phyloP scores from a whole-genome alignment of 1,284 basidiomycete genomes.

The Moesziomyces globuligerus region DNA sequence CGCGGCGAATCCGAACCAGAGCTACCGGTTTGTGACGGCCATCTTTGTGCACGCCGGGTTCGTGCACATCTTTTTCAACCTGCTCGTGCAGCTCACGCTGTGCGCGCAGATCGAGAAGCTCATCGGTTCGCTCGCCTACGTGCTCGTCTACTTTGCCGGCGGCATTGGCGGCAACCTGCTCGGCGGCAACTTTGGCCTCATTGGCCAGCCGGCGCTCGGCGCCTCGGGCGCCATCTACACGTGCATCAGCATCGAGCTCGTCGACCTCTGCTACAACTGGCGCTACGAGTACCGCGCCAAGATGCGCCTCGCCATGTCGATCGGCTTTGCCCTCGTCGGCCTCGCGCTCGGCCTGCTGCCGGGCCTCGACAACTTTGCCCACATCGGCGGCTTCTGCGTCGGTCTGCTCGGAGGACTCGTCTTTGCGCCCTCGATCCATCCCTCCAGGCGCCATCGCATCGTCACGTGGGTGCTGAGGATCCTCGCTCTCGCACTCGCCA shows the following conservation, averaged over 20 bases:
- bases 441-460: conserved; percentile 78
- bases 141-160: conserved; percentile 84
- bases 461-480: conserved; percentile 80
- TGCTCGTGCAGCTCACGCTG: conserved; percentile 83
- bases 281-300: conserved; percentile 71
- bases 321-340: conserved; percentile 83
- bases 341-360: conserved; percentile 77
- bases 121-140: conserved; percentile 78
- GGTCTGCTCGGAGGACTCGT: conserved; percentile 76
- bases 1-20: conserved; percentile 78
- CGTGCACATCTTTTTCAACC: conserved; percentile 83
- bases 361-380: conserved; percentile 69
- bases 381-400: conserved; percentile 69
- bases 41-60: conserved; percentile 89
- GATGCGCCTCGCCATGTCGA: conserved; percentile 78
- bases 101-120: conserved; percentile 76
- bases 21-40: conserved; percentile 76
- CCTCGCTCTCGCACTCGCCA: conserved; percentile 77
- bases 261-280: conserved; percentile 94
- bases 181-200: conserved; percentile 86
- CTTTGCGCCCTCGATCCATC: conserved; percentile 85
- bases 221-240: conserved; percentile 92
- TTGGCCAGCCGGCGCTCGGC: conserved; percentile 90
- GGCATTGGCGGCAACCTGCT: conserved; percentile 81
- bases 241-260: conserved; percentile 80